Conservation (phyloP, 75 land plant genomes). For the Chamaecyparis obtusa region DNA sequence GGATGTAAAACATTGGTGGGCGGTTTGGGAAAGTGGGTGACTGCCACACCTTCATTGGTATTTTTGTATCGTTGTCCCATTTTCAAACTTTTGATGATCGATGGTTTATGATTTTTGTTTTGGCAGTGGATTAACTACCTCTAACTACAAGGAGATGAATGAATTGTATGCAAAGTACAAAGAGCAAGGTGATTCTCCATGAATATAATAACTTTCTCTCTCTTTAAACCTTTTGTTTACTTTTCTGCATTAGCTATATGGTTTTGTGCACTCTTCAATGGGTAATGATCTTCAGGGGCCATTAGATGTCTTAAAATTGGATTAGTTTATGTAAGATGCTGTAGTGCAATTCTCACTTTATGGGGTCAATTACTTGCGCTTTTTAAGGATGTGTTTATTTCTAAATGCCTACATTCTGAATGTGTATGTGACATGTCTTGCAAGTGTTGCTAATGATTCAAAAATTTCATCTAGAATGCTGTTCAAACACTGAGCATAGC, state of each 20-base stretch:
- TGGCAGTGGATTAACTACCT: slow-evolving; percentile 67
- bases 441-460: too few species aligned
- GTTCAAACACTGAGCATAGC: too few species aligned
- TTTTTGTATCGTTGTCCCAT: background rate
- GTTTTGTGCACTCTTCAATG: background rate
- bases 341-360: background rate
- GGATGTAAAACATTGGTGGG: background rate
- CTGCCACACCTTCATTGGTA: background rate
- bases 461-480: too few species aligned
- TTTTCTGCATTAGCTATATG: too few species aligned
- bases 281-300: background rate
- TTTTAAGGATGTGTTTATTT: too few species aligned
- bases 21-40: background rate
- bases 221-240: too few species aligned
- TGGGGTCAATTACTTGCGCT: background rate
- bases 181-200: slow-evolving; percentile 39
- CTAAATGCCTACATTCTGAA: too few species aligned
- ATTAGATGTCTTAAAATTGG: background rate
- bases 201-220: background rate
- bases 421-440: too few species aligned
- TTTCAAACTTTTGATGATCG: background rate
- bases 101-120: background rate
- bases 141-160: slow-evolving; percentile 79
- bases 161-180: slow-evolving; percentile 70
- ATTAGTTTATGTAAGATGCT: background rate